phyloP scores from a whole-genome alignment of 306 rosid species.

The Carpinus fangiana region DNA sequence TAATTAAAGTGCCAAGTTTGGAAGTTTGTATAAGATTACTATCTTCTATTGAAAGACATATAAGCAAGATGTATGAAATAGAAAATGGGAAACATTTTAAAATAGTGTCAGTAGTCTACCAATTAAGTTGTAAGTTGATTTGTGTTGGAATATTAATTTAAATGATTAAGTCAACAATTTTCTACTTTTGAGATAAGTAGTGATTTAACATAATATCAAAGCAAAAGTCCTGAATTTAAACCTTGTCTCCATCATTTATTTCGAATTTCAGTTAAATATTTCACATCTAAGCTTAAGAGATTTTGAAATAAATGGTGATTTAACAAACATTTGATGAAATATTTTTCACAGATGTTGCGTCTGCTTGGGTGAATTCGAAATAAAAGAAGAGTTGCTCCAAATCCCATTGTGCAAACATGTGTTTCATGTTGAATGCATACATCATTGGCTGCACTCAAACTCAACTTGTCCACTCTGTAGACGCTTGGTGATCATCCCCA shows the following conservation, averaged over 20 bases:
- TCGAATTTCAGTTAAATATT: too few species aligned
- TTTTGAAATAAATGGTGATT: too few species aligned
- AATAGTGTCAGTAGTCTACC: not conserved
- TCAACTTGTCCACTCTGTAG: conserved; percentile 87
- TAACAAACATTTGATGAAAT: not conserved
- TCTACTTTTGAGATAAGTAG: too few species aligned
- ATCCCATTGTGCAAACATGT: conserved; percentile 75
- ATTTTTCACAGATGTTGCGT: conserved; percentile 65
- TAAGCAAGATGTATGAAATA: not conserved
- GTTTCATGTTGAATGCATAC: conserved; percentile 75
- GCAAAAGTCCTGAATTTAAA: too few species aligned
- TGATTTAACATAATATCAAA: too few species aligned
- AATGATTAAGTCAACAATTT: too few species aligned
- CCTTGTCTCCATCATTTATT: too few species aligned
- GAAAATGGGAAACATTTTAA: too few species aligned
- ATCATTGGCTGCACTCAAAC: conserved; percentile 72
- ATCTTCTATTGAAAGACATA: not conserved
- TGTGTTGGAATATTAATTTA: not conserved
- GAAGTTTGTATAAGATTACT: too few species aligned
- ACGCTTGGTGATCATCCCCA: conserved; percentile 51
- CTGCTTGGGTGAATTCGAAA: conserved; percentile 77
- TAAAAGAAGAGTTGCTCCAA: conserved; percentile 71
- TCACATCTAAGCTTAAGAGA: too few species aligned
- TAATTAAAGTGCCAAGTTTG: not conserved
- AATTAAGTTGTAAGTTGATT: not conserved